phyloP scores from a whole-genome alignment of 2,329 filamentous ascomycete species.

The Aplosporella prunicola region DNA sequence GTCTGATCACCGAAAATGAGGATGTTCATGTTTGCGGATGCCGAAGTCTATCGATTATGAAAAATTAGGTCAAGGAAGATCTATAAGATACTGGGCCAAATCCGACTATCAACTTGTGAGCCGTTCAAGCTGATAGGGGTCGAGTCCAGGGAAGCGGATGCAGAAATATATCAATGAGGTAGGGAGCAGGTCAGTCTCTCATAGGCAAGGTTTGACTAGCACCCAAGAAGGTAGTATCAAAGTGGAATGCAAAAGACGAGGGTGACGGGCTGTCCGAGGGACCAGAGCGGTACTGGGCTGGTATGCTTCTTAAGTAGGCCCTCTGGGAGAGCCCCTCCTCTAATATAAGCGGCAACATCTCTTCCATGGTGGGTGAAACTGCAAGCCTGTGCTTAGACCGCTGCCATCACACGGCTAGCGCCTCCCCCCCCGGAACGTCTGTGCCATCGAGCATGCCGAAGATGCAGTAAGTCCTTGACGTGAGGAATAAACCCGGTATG shows the following conservation, averaged over 20 bases:
- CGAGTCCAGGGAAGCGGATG: too few relatives aligned
- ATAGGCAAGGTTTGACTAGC: conserved; percentile 6
- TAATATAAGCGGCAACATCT: conserved; percentile 24
- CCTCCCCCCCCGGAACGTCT: conserved; percentile 23
- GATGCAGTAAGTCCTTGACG: conserved; percentile 32
- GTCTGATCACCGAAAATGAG: conserved; percentile 66
- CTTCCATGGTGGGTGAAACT: conserved; percentile 4
- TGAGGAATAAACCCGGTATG: conserved; percentile 19
- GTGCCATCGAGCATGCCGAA: conserved; percentile 24
- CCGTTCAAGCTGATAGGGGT: background rate
- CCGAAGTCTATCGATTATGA: background rate
- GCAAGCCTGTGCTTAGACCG: conserved; percentile 7
- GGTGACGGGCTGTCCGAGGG: conserved; percentile 3
- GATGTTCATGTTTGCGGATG: conserved; percentile 32
- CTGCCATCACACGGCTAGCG: conserved; percentile 20
- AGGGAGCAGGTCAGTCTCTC: conserved; percentile 8
- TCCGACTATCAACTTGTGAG: conserved; percentile 3
- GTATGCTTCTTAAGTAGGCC: conserved; percentile 10
- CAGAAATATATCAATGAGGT: too few relatives aligned
- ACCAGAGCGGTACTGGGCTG: conserved; percentile 7
- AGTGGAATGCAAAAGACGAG: conserved; percentile 2
- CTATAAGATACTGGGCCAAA: background rate
- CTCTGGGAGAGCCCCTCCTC: conserved; percentile 19
- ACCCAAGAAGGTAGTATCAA: conserved; percentile 7
- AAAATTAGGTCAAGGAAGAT: conserved; percentile 3